phyloP scores from a whole-genome alignment of 305 asterid genomes.

The Solanum chacoense region DNA sequence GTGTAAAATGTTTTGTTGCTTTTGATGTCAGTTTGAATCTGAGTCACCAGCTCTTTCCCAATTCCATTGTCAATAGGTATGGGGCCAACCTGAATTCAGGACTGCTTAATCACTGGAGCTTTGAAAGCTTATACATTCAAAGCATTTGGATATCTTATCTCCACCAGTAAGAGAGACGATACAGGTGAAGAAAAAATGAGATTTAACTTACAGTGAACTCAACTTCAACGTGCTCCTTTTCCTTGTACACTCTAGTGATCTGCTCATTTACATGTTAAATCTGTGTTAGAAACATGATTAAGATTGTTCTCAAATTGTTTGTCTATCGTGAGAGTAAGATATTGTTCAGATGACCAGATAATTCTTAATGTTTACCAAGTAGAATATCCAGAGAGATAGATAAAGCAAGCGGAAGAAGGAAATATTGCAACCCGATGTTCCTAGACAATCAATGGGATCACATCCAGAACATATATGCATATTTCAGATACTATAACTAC shows the following conservation, averaged over 20 bases:
- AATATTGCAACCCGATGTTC: background rate
- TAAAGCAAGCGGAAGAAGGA: background rate
- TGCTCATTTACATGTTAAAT: conserved; percentile 18
- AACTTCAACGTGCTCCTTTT: conserved; percentile 76
- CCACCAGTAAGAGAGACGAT: background rate
- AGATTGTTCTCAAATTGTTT: background rate
- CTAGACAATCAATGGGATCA: background rate
- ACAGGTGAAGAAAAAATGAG: background rate
- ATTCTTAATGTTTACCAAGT: background rate
- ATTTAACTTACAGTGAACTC: conserved; percentile 64
- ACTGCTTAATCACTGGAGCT: background rate
- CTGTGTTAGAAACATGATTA: background rate
- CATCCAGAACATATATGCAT: background rate
- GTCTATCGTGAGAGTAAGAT: background rate
- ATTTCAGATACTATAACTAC: background rate
- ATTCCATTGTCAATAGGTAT: conserved; percentile 72
- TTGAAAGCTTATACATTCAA: background rate
- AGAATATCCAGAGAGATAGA: background rate
- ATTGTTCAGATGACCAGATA: background rate
- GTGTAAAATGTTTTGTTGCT: conserved; percentile 77
- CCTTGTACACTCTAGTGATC: conserved; percentile 89
- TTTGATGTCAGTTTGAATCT: conserved; percentile 49
- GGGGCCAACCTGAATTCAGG: conserved; percentile 73
- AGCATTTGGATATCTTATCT: background rate
- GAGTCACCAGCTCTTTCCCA: conserved; percentile 79